These are phyloP conservation scores for Salvia hispanica DNA, from an alignment of 257 asterid species.

Conservation along the genomic window DNA sequence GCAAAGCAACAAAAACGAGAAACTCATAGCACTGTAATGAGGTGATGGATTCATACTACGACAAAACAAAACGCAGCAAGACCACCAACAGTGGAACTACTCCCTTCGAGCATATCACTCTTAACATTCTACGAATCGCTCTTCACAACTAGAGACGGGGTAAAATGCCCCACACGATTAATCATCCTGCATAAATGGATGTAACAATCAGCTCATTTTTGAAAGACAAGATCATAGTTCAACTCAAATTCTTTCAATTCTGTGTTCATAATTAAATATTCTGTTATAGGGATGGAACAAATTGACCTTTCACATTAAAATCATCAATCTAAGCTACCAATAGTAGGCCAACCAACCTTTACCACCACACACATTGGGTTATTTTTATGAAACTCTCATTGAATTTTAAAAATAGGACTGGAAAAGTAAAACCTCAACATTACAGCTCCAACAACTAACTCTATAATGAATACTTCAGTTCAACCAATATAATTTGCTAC, in stretches of 20 bases:
- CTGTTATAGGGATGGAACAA: neutral
- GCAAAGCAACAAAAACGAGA: neutral
- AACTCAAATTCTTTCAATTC: neutral
- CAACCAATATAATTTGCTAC: constrained; percentile 10
- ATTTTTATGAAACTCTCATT: neutral
- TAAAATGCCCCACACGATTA: constrained; percentile 10
- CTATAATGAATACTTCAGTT: neutral
- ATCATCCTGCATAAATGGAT: constrained; percentile 27
- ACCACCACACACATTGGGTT: neutral
- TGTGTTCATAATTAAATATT: too few relatives aligned
- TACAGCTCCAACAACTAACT: constrained; percentile 12
- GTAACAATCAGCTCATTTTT: constrained; percentile 5
- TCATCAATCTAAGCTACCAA: neutral
- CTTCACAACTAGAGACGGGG: constrained; percentile 9
- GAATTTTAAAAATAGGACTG: neutral
- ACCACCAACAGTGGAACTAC: constrained; percentile 1
- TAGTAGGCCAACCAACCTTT: neutral
- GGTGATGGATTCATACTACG: neutral
- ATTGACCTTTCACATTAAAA: neutral
- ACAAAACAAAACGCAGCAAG: constrained; percentile 10
- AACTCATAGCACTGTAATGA: constrained; percentile 4
- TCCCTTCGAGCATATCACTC: constrained; percentile 15
- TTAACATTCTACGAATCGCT: neutral
- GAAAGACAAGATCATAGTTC: neutral
- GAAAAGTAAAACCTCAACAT: neutral